Base-by-base conservation (phyloP, 148 eudicot species). In the Chenopodium quinoa region DNA sequence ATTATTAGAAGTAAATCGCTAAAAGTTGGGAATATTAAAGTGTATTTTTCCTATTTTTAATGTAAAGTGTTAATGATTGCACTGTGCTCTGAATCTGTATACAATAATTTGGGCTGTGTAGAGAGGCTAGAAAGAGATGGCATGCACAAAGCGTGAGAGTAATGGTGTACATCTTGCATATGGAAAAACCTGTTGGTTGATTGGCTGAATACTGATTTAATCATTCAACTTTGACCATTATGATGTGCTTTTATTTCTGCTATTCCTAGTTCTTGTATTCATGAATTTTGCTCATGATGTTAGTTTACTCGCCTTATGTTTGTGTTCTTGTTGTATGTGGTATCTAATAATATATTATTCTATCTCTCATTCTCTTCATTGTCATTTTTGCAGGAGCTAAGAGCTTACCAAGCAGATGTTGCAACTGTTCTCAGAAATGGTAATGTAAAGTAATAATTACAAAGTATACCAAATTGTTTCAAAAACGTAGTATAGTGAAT, bases 361-460 rank as follows among this genome's bases (percentile, higher is more conserved):
- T 4, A 5, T 5, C 44, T 8, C 29, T 58, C 69, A 13, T 31
- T 75, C 20, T 73, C 31, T 47, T 78, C 34, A 14, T 6, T 23
- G 19, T 74, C 52, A 74, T 82, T 85, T 79, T 83, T 56, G n/a
- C 79, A 96, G 99, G 99, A 96, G 87, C 88, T 96, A 47, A 93
- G 97, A 75, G 99, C 99, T 73, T 96, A 96, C 89, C 99, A 96
- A 91, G 99, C 99, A 85, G 99, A 96, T 86, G 90, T 96, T 79
- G 99, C 98, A 73, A 93, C 98, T 77, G 98, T 93, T 85, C 83
- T 96, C 54, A 92, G 98, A 82, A 96, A 96, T 85, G 98, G 99
- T 96, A 93, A 89, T 69, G 65, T 32, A 29, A 62, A 12, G 50
- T 71, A 78, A 9, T 73, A n/a, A 29, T 40, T 40, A 40, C 8